Evolutionary conservation across 148 eudicot genomes (phyloP).

Genomic region (Selenicereus undatus): DNA sequence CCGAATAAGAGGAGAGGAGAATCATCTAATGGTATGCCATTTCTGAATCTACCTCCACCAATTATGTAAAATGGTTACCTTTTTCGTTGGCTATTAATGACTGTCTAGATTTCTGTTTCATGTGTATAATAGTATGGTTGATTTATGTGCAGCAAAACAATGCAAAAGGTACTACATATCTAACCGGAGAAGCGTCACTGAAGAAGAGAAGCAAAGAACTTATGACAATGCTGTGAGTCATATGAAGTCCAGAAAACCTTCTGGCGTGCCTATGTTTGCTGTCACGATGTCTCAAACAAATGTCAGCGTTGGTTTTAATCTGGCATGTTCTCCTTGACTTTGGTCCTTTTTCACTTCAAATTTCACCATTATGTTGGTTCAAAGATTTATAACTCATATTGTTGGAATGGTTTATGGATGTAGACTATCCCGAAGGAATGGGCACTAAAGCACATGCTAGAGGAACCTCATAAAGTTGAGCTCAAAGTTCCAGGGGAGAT

Average conservation of each 20-base stretch:
- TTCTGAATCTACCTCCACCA: not conserved
- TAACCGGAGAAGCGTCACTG: not conserved
- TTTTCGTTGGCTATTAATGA: not conserved
- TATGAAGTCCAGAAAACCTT: not conserved
- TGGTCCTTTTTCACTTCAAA: not conserved
- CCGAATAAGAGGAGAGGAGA: not conserved
- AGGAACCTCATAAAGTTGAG: not conserved
- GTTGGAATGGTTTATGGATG: not conserved
- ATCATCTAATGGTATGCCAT: not conserved
- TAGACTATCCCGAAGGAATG: constrained; percentile 17
- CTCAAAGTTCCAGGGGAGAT: not conserved
- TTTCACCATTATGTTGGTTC: not conserved
- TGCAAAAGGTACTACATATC: constrained; percentile 11
- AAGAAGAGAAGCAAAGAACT: constrained; percentile 6
- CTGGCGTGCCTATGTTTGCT: not conserved
- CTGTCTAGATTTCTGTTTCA: not conserved
- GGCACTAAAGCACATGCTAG: constrained; percentile 12
- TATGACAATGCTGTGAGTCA: not conserved
- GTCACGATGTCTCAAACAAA: constrained; percentile 4
- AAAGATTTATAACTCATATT: not conserved
- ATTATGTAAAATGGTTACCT: not conserved
- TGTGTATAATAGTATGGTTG: not conserved
- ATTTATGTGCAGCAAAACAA: constrained; percentile 1
- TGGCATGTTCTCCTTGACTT: not conserved
- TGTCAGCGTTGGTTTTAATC: not conserved